Evolutionary conservation across 768 basidiomycete species (phyloP), one percentile per base, ranked within the genome.

Genomic region (Boletus sp.): DNA sequence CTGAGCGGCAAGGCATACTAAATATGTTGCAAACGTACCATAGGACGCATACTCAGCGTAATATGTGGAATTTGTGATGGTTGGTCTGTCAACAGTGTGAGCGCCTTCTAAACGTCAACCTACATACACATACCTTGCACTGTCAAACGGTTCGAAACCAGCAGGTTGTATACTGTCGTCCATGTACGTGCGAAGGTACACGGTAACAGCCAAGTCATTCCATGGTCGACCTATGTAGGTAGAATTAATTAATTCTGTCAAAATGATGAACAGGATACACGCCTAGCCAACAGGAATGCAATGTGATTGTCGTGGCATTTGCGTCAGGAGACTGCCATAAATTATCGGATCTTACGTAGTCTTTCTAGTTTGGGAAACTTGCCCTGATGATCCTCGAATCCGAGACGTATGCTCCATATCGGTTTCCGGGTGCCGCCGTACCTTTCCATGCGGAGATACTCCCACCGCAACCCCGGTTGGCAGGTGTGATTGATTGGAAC

Each of bases 31-130:
- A 33, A 11, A 29, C 68, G 47, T 59, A 78, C 83, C 83, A 33
- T 70, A 77, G 3, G 82, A 84, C 35, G 7, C 8, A 36, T 17
- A 83, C 61, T 85, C 83, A 4, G 81, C 83, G 54, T 81, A 85
- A 62, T 80, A 84, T 0, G 81, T 83, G 2, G 82, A 80, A 61
- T 80, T 80, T 64, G 76, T 68, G 42, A 84, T 82, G 5, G 73
- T 72, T 3, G 78, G 77, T 50, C 81, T 81, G 44, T n/a, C 32
- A 41, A 18, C 15, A 67, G 64, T 9, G 80, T 82, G 18, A 75
- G 15, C 3, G 37, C 17, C 30, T 42, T 33, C 50, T 12, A 17
- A 47, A 46, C 7, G 29, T 46, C 29, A n/a, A 24, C 4, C n/a
- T 11, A 2, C 32, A 40, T 10, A 32, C 39, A 40, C n/a, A 20